Evolutionary conservation across 2,329 filamentous ascomycete genomes (phyloP), one percentile per base, ranked within the genome.

Genomic region (Hortaea werneckii): DNA sequence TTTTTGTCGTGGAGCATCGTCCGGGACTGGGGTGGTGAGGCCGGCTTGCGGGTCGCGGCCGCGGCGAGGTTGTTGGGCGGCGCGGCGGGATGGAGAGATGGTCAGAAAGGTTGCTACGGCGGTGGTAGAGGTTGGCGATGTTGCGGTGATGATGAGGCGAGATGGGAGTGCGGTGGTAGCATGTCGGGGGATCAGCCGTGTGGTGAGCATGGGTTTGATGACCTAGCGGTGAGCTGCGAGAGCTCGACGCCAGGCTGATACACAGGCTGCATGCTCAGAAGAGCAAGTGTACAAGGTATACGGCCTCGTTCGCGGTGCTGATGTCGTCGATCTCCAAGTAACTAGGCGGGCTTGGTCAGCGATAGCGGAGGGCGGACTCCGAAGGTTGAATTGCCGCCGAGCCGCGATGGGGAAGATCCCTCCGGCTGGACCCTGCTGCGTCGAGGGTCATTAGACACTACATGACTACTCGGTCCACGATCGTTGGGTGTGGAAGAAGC

Each of bases 11-110:
- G 58, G 43, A 59, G 67, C 60, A 37, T 69, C 63, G 41, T 70
- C 65, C 27, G 72, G 71, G 1, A 70, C 63, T 1, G 72, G 72
- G 1, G 72, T 75, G 3, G 64, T 69, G 38, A 68, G 71, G 54
- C 72, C 72, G 37, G 60, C 60, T 40, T 59, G 59, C 4, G 68
- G 67, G 46, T 67, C 60, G 40, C 58, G 51, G 11, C 53, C 57
- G 44, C 57, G 56, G 11, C 26, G 4, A 29, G 42, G 38, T 37
- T 44, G 39, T 28, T 38, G 42, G 27, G 6, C 42, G 29, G 6
- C 8, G 6, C 7, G 20, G 41, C 5, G 8, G 11, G 37, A 40
- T n/a, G 37, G 27, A n/a, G 26, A 11, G 27, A 20, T 20, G 20
- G 20, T 20, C 29, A 8, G 32, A 5, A 42, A 27, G 32, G 32